Evolutionary conservation across 1,284 basidiomycete species (phyloP), one percentile per base, ranked within the genome.

Genomic region (Rhodotorula sp.): DNA sequence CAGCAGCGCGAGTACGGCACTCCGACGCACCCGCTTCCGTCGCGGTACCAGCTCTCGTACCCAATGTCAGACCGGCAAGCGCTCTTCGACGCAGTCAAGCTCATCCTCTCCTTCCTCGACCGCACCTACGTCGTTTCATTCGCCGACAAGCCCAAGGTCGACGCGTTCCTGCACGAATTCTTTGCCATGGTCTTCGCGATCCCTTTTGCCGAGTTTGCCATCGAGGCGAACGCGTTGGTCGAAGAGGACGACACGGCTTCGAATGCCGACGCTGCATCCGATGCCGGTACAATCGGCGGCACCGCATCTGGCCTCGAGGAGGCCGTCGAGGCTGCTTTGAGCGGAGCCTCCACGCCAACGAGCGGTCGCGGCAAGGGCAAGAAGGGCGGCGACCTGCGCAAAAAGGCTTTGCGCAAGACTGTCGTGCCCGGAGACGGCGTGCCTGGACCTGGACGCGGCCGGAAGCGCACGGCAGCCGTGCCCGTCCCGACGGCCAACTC

Each of bases 31-130:
- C 78, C 79, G 9, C 73, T 77, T 51, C 74, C 79, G 30, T 76
- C 79, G 34, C 78, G 79, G 18, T 84, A 86, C 75, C 95, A 97
- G 80, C 86, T 95, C 63, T 87, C 89, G 75, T 94, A 89, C 78
- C 82, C 85, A 61, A 88, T 98, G 79, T 83, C 86, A 70, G 92
- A 98, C 80, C 86, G 86, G 34, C 85, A 85, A 26, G 90, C 95
- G 57, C 81, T 99, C 76, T 88, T 90, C 72, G 95, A 99, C 79
- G 86, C 89, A 20, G 85, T 96, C 79, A 94, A 93, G 83, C 85
- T 99, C 78, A 86, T 94, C 66, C 89, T 92, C 79, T 88, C 89
- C 52, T 97, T 91, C 83, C 84, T 98, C 75, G 94, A 97, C 77
- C 91, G 91, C 75, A 88, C 89, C 59, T 73, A 74, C 18, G 85